A percentile compares a stretch with the other conserved stretches of the same genome.
Conservation (phyloP, 495 filamentous ascomycete genomes). For the Chaetomium fimeti region DNA sequence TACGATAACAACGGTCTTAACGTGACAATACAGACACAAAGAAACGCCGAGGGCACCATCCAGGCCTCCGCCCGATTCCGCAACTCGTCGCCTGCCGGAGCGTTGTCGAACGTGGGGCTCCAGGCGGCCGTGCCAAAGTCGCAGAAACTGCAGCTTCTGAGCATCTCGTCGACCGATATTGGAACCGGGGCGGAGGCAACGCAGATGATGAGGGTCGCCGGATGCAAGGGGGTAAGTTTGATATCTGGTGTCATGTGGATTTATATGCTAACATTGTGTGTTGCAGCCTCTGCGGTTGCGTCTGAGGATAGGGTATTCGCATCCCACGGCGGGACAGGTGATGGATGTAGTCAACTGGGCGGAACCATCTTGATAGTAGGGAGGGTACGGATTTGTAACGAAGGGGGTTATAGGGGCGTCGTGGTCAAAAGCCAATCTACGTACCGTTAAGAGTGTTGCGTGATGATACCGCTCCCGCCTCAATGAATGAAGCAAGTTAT, state of each 20-base stretch:
- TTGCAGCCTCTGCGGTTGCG: conserved; percentile 66
- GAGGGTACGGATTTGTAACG: background rate
- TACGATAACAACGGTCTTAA: conserved; percentile 84
- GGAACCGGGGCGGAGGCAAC: conserved; percentile 76
- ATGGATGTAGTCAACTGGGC: conserved; percentile 96
- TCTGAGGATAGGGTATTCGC: conserved; percentile 77
- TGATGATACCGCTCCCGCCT: no score
- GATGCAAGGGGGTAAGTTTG: conserved; percentile 77
- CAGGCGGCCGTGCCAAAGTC: conserved; percentile 96
- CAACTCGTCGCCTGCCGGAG: conserved; percentile 60
- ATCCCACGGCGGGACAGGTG: conserved; percentile 64
- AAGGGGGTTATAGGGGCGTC: background rate
- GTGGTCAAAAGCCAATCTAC: conserved; percentile 4
- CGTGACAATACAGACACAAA: conserved; percentile 77
- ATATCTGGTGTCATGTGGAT: background rate
- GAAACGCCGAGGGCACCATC: conserved; percentile 66
- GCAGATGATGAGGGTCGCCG: conserved; percentile 80
- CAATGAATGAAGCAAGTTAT: background rate
- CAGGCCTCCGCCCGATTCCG: conserved; percentile 81
- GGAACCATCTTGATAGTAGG: conserved; percentile 59
- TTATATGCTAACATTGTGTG: conserved; percentile 32
- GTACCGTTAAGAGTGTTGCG: background rate
- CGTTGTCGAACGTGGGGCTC: conserved; percentile 69
- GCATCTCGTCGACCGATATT: conserved; percentile 76
- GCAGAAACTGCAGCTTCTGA: conserved; percentile 85